Conservation (phyloP, 768 basidiomycete genomes). For the Tricholomella constricta region DNA sequence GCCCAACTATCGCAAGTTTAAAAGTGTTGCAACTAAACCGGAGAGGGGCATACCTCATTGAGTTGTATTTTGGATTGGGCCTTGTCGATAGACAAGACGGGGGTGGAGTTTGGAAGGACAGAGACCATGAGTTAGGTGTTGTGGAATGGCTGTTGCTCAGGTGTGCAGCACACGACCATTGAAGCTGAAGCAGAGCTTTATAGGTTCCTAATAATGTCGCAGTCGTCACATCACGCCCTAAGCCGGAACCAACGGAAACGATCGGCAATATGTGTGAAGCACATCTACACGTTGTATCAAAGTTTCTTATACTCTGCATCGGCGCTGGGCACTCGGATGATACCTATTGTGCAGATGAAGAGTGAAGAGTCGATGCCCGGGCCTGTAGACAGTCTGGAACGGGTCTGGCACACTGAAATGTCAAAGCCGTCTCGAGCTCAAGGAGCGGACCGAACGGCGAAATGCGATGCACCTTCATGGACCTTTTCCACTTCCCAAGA, state of each 20-base stretch:
- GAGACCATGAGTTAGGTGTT: slow-evolving; percentile 24
- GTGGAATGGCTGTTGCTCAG: not conserved
- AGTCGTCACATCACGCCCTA: slow-evolving; percentile 26
- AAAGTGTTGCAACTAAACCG: not conserved
- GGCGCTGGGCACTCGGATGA: not conserved
- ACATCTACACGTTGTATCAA: not conserved
- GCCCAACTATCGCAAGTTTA: slow-evolving; percentile 41
- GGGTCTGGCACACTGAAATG: not conserved
- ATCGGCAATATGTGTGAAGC: slow-evolving; percentile 15
- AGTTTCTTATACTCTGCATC: not conserved
- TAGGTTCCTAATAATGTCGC: slow-evolving; percentile 8
- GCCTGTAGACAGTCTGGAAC: not conserved
- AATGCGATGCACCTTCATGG: too few species aligned
- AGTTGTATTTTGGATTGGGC: slow-evolving; percentile 24
- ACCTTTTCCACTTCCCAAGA: too few species aligned
- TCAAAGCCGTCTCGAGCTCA: too few species aligned
- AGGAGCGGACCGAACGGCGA: slow-evolving; percentile 1
- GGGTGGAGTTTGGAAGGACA: slow-evolving; percentile 20
- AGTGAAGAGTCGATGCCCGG: not conserved
- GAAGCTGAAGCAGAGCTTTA: slow-evolving; percentile 7
- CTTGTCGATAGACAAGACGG: slow-evolving; percentile 25
- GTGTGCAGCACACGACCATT: slow-evolving; percentile 31
- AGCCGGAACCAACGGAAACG: slow-evolving; percentile 37
- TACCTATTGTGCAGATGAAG: not conserved
- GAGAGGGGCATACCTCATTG: slow-evolving; percentile 36